These are phyloP conservation scores for Trichoderma simmonsii DNA, from an alignment of 2,329 filamentous ascomycete genomes.

Conservation along the genomic window DNA sequence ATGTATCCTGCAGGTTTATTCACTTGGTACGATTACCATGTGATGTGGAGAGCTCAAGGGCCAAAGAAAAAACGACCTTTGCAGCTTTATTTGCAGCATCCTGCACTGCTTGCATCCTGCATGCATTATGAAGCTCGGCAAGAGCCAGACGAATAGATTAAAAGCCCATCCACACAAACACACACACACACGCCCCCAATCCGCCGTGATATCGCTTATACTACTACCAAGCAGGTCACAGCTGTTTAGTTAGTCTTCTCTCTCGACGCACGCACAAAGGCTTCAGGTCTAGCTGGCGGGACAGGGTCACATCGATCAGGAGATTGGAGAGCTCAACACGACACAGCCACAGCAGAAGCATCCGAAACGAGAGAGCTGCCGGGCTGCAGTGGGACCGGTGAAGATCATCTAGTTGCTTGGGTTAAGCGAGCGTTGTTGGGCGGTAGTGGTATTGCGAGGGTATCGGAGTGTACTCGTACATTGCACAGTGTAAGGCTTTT, in stretches of 20 bases:
- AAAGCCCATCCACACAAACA: background rate
- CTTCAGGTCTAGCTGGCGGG: background rate
- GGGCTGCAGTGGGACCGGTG: constrained; percentile 7
- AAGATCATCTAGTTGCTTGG: constrained; percentile 6
- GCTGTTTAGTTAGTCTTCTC: background rate
- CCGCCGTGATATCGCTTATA: background rate
- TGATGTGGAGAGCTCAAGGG: background rate
- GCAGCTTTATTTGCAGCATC: background rate
- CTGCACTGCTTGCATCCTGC: background rate
- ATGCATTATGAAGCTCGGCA: background rate
- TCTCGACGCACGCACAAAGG: background rate
- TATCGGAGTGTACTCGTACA: background rate
- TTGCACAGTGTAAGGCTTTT: background rate
- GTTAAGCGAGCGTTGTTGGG: constrained; percentile 5
- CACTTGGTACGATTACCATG: constrained; percentile 3
- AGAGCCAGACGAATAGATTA: background rate
- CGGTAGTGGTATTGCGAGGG: background rate
- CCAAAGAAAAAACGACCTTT: background rate
- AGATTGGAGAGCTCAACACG: background rate
- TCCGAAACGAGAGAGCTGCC: constrained; percentile 4
- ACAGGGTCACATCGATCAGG: background rate
- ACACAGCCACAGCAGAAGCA: background rate
- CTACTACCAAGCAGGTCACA: background rate
- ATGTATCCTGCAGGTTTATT: background rate
- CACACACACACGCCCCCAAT: background rate